Evolutionary conservation across 108 stramenopile species (phyloP).

Genomic region (Aurantiochytrium sp.): DNA sequence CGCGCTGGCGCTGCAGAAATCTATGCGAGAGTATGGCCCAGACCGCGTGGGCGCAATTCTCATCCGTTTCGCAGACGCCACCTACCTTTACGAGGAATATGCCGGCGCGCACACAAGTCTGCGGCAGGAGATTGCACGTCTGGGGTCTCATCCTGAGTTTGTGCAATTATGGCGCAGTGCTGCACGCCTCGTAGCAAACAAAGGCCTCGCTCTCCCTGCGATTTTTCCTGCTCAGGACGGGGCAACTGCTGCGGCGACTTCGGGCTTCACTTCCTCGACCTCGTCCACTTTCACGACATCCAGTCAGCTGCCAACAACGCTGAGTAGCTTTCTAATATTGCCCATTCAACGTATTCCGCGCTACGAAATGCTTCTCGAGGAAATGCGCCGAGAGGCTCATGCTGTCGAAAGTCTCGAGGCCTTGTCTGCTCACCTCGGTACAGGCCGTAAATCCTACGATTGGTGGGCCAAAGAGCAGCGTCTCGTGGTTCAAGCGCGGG

Average conservation of each 20-base stretch:
- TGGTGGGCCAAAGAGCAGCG: background rate
- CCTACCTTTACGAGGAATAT: background rate
- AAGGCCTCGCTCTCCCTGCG: background rate
- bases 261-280: background rate
- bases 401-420: background rate
- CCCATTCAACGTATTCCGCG: conserved; percentile 9
- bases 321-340: background rate
- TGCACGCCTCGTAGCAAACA: background rate
- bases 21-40: background rate
- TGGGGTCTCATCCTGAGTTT: background rate
- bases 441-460: background rate
- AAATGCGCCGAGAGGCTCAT: background rate
- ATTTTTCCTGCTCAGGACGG: background rate
- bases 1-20: background rate
- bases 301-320: background rate
- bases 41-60: background rate
- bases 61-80: background rate
- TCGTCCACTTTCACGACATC: background rate
- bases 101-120: background rate
- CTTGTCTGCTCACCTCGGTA: background rate
- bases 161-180: background rate
- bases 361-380: background rate
- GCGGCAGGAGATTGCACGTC: background rate
- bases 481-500: background rate
- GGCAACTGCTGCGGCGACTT: background rate